Percentiles rank a stretch among this genome's conserved stretches.
phyloP scores from a whole-genome alignment of 2,329 filamentous ascomycete genomes.

The Fusarium sulawesiense region DNA sequence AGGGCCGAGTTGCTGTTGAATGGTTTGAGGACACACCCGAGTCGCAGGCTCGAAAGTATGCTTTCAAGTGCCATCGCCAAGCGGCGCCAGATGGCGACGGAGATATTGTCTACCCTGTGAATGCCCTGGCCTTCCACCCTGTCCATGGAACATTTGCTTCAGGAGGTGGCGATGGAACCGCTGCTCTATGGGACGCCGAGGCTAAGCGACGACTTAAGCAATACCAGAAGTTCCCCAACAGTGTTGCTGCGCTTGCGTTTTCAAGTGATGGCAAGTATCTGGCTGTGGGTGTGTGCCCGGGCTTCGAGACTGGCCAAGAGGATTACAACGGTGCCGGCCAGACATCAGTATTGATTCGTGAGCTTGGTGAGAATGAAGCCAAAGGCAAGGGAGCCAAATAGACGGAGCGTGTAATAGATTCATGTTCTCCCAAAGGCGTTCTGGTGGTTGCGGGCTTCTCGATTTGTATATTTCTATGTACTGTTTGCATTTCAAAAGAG shows the following conservation, averaged over 20 bases:
- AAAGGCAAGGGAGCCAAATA: constrained; percentile 83
- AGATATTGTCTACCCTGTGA: constrained; percentile 91
- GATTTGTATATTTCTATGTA: constrained; percentile 41
- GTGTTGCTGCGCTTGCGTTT: constrained; percentile 81
- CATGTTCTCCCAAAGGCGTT: constrained; percentile 49
- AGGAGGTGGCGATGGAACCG: constrained; percentile 88
- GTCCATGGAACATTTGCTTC: constrained; percentile 86
- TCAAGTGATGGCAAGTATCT: constrained; percentile 80
- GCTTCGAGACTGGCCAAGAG: constrained; percentile 88
- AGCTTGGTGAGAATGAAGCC: constrained; percentile 87
- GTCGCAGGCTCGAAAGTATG: constrained; percentile 93
- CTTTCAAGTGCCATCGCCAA: constrained; percentile 98
- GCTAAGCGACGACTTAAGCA: constrained; percentile 90
- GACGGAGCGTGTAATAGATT: constrained; percentile 27
- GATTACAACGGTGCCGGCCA: constrained; percentile 78
- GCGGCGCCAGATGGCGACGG: constrained; percentile 69
- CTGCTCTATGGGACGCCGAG: constrained; percentile 93
- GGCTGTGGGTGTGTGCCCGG: constrained; percentile 84
- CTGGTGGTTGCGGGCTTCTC: constrained; percentile 43
- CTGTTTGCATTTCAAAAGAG: constrained; percentile 35
- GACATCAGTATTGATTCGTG: constrained; percentile 82
- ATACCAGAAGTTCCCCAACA: constrained; percentile 85
- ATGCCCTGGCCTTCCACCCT: constrained; percentile 89
- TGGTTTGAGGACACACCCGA: constrained; percentile 94
- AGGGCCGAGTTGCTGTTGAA: constrained; percentile 94